phyloP scores from a whole-genome alignment of 306 rosid species.

The Sophora flavescens region DNA sequence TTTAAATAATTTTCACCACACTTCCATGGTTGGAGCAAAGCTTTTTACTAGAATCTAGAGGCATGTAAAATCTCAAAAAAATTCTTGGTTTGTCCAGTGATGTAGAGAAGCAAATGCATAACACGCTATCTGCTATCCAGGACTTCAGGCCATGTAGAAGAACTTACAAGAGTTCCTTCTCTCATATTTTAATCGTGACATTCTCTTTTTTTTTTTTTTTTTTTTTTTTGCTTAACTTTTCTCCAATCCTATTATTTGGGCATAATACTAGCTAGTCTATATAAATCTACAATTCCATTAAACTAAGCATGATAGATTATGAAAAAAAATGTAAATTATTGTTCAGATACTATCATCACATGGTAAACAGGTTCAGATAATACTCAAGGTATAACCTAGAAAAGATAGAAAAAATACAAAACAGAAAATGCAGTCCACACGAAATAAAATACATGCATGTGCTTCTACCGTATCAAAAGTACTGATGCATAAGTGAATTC shows the following conservation, averaged over 20 bases:
- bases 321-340: slow-evolving; percentile 4
- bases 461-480: background rate
- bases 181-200: background rate
- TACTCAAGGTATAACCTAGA: slow-evolving; percentile 8
- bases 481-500: background rate
- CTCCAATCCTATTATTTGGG: background rate
- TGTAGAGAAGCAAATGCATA: slow-evolving; percentile 10
- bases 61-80: slow-evolving; percentile 12
- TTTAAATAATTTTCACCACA: slow-evolving; percentile 24
- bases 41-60: slow-evolving; percentile 5
- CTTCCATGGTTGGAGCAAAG: slow-evolving; percentile 14
- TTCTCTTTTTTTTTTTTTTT: no score
- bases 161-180: background rate
- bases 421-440: slow-evolving; percentile 16
- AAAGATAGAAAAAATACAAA: slow-evolving; percentile 3
- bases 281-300: background rate
- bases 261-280: slow-evolving; percentile 10
- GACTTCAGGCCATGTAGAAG: background rate
- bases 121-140: background rate
- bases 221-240: background rate
- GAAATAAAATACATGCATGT: background rate
- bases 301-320: slow-evolving; percentile 9
- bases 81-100: background rate
- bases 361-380: slow-evolving; percentile 10
- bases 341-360: slow-evolving; percentile 7